Percentiles rank a stretch among this genome's conserved stretches.
Conservation (phyloP, 306 rosid genomes). For the Phaseolus lunatus region DNA sequence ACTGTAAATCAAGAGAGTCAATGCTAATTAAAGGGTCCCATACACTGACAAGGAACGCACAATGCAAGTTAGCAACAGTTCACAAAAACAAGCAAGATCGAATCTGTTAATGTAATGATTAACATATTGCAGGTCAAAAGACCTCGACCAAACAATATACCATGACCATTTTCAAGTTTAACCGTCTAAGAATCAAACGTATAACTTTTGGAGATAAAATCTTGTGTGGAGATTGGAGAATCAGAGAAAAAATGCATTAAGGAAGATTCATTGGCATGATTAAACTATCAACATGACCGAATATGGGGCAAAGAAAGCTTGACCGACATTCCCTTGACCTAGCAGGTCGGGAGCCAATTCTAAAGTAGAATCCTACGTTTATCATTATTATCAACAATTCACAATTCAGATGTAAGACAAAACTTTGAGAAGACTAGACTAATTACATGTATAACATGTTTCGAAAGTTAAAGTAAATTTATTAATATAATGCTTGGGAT, state of each 20-base stretch:
- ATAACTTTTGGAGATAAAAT: not conserved
- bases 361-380: conserved; percentile 4
- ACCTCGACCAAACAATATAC: conserved; percentile 35
- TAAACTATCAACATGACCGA: conserved; percentile 1
- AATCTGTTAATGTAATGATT: not conserved
- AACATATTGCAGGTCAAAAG: conserved; percentile 28
- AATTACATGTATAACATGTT: no score
- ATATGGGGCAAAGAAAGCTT: conserved; percentile 11
- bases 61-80: conserved; percentile 28
- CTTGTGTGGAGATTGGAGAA: not conserved
- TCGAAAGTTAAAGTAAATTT: no score
- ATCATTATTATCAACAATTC: not conserved
- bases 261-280: not conserved
- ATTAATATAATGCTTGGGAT: no score
- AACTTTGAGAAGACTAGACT: no score
- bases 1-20: conserved; percentile 39
- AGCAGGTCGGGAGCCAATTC: not conserved
- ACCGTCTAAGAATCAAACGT: not conserved
- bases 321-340: not conserved
- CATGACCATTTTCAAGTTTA: not conserved
- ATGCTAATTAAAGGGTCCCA: conserved; percentile 58
- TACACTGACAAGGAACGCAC: conserved; percentile 45
- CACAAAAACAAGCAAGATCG: conserved; percentile 15
- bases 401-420: not conserved
- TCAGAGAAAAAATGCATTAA: not conserved